A percentile compares a stretch with the other conserved stretches of the same genome.
Conservation (phyloP, 2,329 filamentous ascomycete species). For the Ceratocystis diversiconidia region DNA sequence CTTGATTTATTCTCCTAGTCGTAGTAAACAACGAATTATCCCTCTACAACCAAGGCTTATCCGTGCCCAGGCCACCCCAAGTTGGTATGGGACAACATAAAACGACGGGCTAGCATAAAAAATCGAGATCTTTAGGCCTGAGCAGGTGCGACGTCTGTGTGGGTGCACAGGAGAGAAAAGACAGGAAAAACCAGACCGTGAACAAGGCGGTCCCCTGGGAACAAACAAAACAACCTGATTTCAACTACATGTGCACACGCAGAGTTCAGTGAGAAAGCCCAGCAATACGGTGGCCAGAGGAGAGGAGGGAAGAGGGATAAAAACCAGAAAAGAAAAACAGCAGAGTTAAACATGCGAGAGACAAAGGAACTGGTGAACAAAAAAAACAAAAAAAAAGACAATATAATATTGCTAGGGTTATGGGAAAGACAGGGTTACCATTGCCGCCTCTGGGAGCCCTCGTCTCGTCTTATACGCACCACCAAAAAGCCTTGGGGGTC, state of each 20-base stretch:
- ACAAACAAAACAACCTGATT: not conserved
- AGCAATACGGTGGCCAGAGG: not conserved
- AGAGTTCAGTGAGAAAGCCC: not conserved
- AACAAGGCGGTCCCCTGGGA: not conserved
- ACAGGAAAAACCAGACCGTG: not conserved
- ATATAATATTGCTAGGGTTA: not conserved
- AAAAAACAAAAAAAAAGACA: not conserved
- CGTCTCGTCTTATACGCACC: not conserved
- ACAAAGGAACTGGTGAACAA: not conserved
- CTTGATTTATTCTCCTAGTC: not conserved
- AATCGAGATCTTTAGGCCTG: conserved; percentile 1
- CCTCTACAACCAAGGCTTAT: too few relatives aligned
- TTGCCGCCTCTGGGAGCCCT: not conserved
- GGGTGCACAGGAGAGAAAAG: not conserved
- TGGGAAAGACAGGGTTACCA: not conserved
- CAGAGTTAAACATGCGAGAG: not conserved
- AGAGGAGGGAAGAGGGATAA: not conserved
- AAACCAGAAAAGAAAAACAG: not conserved
- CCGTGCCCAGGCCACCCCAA: not conserved
- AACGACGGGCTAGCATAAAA: not conserved
- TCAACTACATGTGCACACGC: not conserved
- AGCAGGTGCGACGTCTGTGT: not conserved
- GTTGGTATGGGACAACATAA: not conserved
- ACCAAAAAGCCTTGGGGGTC: not conserved
- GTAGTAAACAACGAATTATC: too few relatives aligned